Evolutionary conservation across 352 stramenopile species (phyloP), one percentile per base, ranked within the genome.

Genomic region (Globisporangium alternatum): DNA sequence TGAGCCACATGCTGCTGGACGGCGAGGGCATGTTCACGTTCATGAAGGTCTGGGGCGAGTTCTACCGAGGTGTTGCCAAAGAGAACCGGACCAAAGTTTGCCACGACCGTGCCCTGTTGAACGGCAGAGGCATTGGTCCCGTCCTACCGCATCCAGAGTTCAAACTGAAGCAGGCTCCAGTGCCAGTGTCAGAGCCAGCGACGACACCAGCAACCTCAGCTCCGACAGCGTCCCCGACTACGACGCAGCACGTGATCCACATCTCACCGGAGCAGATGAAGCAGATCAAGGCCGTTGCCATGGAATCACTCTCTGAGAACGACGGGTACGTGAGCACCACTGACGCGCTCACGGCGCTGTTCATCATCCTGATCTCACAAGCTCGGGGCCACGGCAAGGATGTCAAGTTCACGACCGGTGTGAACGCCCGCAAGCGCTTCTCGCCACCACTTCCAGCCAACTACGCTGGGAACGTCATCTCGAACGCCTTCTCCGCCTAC

Each of bases 21-120:
- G 77, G 67, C 8, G 73, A 88, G 44, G 71, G 52, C 1, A 67
- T 82, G 56, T 86, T 88, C 67, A 88, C 74, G 9, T 86, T 90
- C 54, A 81, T 83, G 69, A 81, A 74, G 33, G 63, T 72, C n/a
- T 90, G 81, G 78, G 76, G 77, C 7, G 66, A 79, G 62, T 74
- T 81, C 64, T 88, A 86, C 64, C 76, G 72, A 41, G 63, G 60
- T 0, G 53, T 88, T 1, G 37, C 54, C 12, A 67, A 72, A 25
- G 25, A 66, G 2, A 52, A 78, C 10, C 66, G 73, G 19, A 47
- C 73, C 3, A 33, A 57, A 19, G 66, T 88, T 1, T 72, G 53
- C 53, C 78, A 86, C 49, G 77, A 83, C 21, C 75, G 77, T 2
- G 57, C 78, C 7, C 67, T 88, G 39, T 25, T 86, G 0, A 45